These are phyloP conservation scores for Brassica hybrid DNA, from an alignment of 441 rosid genomes.

Conservation along the genomic window DNA sequence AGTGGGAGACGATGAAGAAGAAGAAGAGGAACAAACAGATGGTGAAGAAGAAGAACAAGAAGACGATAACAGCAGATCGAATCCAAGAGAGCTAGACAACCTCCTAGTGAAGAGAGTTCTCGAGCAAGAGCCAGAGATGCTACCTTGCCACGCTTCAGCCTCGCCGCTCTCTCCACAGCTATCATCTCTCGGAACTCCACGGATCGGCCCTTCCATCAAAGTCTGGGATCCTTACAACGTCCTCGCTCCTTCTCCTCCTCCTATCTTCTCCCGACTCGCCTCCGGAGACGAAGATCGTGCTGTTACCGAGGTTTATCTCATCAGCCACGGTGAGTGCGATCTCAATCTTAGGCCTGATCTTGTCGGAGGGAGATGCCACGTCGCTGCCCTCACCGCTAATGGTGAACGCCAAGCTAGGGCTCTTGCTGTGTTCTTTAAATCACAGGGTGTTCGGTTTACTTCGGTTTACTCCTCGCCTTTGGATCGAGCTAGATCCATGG, in stretches of 20 bases:
- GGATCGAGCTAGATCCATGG: conserved; percentile 88
- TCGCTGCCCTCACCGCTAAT: conserved; percentile 66
- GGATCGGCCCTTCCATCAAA: conserved; percentile 90
- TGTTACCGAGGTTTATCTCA: conserved; percentile 65
- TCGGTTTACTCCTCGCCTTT: conserved; percentile 81
- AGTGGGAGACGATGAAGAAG: conserved; percentile 33
- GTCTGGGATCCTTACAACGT: conserved; percentile 98
- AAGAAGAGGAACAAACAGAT: conserved; percentile 47
- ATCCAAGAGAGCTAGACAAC: conserved; percentile 44
- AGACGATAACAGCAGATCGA: conserved; percentile 42
- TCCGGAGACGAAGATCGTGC: conserved; percentile 53
- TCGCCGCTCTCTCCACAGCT: conserved; percentile 92
- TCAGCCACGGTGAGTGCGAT: conserved; percentile 84
- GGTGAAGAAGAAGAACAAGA: conserved; percentile 42
- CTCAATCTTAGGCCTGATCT: conserved; percentile 73
- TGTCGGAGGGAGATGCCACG: conserved; percentile 81
- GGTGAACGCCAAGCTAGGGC: conserved; percentile 96
- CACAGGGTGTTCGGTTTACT: conserved; percentile 72
- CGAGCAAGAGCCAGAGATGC: conserved; percentile 88
- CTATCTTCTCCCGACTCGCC: conserved; percentile 53
- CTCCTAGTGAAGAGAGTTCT: conserved; percentile 80
- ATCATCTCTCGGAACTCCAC: conserved; percentile 85
- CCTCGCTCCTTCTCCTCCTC: conserved; percentile 74
- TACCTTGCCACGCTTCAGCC: conserved; percentile 90
- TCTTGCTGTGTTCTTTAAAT: conserved; percentile 79